Base-by-base conservation (phyloP, 371 early-diverging fungal species). In the Rhizopus delemar region DNA sequence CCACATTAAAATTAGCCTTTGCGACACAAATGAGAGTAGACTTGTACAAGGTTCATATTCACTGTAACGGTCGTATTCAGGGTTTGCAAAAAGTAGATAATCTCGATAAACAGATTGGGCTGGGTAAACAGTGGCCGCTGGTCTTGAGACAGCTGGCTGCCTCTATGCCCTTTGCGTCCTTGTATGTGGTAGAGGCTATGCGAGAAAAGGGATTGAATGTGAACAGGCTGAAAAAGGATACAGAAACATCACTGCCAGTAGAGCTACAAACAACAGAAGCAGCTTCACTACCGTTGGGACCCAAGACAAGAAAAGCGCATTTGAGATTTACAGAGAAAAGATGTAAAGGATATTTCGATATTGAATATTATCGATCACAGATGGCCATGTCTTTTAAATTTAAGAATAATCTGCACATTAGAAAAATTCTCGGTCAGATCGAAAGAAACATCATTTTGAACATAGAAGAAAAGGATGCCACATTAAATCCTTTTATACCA, bases 221-320 rank as follows among this genome's bases (percentile, higher is more conserved):
- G n/a, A 45, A 45, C 22, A 13, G 7, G 8, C 16, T 45, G 6
- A 45, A 45, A 22, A 45, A 45, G 6, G 46, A 45, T n/a, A 45
- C 6, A 8, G 3, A 11, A 2, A 12, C 46, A 7, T 45, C 46
- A 15, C n/a, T 45, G 16, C 46, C 46, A 45, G 46, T 45, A 12
- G 46, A 45, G 16, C 46, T 45, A 8, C 46, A 45, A 45, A 45
- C 46, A 45, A 22, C 46, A 15, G 46, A 51, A 33, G 51, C 51
- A 9, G 51, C 35, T 34, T 9, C 51, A 6, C 16, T 51, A 9
- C 51, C 51, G 3, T 32, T 51, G n/a, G 51, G 51, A n/a, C 33
- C 51, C 3, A 51, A 33, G 5, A 51, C 51, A 34, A 32, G 46
- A 46, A 43, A 35, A 15, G 46, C 56, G 6, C 46, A 56, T 15